Conservation (phyloP, 2,329 filamentous ascomycete species). For the Ophidiomyces ophidiicola region DNA sequence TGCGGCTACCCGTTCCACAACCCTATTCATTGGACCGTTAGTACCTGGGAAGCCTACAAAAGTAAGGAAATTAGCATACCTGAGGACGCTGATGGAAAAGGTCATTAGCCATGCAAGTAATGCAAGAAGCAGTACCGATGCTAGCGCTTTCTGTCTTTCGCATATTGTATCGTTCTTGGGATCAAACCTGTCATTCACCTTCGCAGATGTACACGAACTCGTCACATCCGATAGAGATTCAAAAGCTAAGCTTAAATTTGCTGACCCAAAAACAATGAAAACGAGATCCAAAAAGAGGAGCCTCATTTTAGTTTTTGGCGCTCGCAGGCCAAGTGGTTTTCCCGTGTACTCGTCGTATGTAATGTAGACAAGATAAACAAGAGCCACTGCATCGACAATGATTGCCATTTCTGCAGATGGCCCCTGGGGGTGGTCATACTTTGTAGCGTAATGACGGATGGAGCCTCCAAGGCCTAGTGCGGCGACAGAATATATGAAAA, state of each 20-base stretch:
- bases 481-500: slow-evolving; percentile 69
- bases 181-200: slow-evolving; percentile 25
- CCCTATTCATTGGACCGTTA: slow-evolving; percentile 11
- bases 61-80: slow-evolving; percentile 9
- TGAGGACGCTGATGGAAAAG: slow-evolving; percentile 55
- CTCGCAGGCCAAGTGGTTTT: slow-evolving; percentile 78
- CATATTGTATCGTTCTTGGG: slow-evolving; percentile 42
- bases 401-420: slow-evolving; percentile 80
- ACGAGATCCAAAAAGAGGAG: slow-evolving; percentile 85
- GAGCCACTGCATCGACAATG: slow-evolving; percentile 72
- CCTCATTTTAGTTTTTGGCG: slow-evolving; percentile 70
- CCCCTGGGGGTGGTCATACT: slow-evolving; percentile 43
- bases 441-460: slow-evolving; percentile 53
- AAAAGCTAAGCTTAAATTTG: slow-evolving; percentile 82
- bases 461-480: slow-evolving; percentile 67
- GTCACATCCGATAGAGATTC: slow-evolving; percentile 57
- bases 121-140: slow-evolving; percentile 66
- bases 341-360: slow-evolving; percentile 94
- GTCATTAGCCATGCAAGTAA: slow-evolving; percentile 83
- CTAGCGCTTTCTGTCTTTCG: slow-evolving; percentile 55
- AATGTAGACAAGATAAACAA: slow-evolving; percentile 86
- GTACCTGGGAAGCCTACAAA: background rate
- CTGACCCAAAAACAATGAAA: slow-evolving; percentile 95
- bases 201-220: slow-evolving; percentile 45
- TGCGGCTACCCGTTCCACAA: slow-evolving; percentile 15